These are phyloP conservation scores for Apodospora peruviana DNA, from an alignment of 495 filamentous ascomycete genomes.

Conservation along the genomic window DNA sequence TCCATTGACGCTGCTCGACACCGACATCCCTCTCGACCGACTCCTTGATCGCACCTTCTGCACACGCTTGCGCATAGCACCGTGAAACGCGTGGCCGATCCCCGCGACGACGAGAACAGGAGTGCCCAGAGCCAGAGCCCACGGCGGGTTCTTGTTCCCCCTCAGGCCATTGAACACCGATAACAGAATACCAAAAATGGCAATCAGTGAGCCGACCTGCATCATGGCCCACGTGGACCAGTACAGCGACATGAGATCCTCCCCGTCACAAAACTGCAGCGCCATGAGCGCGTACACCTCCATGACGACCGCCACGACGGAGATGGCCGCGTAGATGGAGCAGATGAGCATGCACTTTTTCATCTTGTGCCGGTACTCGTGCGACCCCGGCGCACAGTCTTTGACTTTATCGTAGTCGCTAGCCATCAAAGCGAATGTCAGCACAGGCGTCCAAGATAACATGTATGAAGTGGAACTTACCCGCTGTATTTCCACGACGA, in stretches of 20 bases:
- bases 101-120: conserved; percentile 44
- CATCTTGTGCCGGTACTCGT: conserved; percentile 16
- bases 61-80: conserved; percentile 25
- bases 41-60: conserved; percentile 10
- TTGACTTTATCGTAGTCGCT: conserved; percentile 16
- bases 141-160: conserved; percentile 37
- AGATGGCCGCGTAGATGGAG: conserved; percentile 22
- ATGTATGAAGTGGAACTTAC: conserved; percentile 20
- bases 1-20: conserved; percentile 5
- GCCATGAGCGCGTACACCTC: conserved; percentile 37
- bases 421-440: not conserved
- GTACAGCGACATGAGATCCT: conserved; percentile 44
- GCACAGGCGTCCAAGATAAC: not conserved
- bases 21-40: conserved; percentile 10
- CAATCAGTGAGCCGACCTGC: conserved; percentile 42
- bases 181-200: conserved; percentile 40
- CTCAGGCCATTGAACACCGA: conserved; percentile 33
- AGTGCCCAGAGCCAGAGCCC: conserved; percentile 44
- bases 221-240: conserved; percentile 45
- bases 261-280: conserved; percentile 43
- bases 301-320: conserved; percentile 31
- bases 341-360: conserved; percentile 29
- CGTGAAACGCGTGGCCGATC: conserved; percentile 34
- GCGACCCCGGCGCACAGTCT: conserved; percentile 15
- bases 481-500: conserved; percentile 36